Evolutionary conservation across 2,329 filamentous ascomycete genomes (phyloP).

Genomic region (Xenoacremonium recifei): DNA sequence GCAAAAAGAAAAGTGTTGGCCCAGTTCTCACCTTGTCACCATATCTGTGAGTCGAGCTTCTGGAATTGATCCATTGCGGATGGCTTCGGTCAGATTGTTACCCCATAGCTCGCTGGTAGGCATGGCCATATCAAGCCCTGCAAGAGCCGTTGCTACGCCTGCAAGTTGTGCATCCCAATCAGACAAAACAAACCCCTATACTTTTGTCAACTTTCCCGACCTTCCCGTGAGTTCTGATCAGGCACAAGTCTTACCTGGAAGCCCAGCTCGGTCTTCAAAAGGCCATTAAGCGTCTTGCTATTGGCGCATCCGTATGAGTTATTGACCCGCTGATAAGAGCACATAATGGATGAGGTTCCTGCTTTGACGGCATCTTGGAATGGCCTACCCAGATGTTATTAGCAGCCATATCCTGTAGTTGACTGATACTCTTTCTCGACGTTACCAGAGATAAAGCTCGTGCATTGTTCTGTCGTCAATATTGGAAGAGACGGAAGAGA

Average conservation of each 20-base stretch:
- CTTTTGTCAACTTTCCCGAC: too few relatives aligned
- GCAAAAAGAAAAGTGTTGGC: neutral
- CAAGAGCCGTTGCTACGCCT: constrained; percentile 41
- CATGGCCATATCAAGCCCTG: constrained; percentile 52
- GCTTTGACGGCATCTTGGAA: constrained; percentile 33
- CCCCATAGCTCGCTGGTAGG: constrained; percentile 40
- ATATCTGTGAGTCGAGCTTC: constrained; percentile 44
- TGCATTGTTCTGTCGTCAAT: constrained; percentile 61
- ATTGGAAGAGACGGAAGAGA: constrained; percentile 37
- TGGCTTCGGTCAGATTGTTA: constrained; percentile 36
- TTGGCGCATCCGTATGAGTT: constrained; percentile 51
- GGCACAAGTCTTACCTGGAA: constrained; percentile 41
- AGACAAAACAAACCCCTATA: constrained; percentile 38
- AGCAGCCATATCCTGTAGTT: too few relatives aligned
- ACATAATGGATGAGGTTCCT: constrained; percentile 39
- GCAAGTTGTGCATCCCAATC: constrained; percentile 43
- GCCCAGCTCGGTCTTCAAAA: constrained; percentile 49
- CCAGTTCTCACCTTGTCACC: constrained; percentile 11
- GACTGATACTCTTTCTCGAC: too few relatives aligned
- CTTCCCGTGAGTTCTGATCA: too few relatives aligned
- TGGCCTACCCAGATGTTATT: constrained; percentile 14
- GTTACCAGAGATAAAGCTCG: constrained; percentile 41
- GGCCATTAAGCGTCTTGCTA: constrained; percentile 44
- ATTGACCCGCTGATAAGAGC: constrained; percentile 45
- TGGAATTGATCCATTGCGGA: constrained; percentile 46